phyloP scores from a whole-genome alignment of 306 rosid genomes.

The Corylus heterophylla region DNA sequence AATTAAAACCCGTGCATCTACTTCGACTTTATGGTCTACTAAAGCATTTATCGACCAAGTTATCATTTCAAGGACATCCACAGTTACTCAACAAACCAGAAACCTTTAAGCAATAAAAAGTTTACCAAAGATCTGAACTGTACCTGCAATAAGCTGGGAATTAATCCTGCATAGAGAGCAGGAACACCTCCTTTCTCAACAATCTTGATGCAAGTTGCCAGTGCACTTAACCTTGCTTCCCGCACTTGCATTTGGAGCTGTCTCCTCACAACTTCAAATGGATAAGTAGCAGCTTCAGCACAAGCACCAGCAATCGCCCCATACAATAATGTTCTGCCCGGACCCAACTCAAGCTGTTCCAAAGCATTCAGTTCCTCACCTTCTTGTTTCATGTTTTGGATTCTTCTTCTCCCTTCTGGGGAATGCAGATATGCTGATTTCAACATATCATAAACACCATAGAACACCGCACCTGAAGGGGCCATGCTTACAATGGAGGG shows the following conservation, averaged over 20 bases:
- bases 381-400: conserved; percentile 62
- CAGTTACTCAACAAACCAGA: background rate
- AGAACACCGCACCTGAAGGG: conserved; percentile 95
- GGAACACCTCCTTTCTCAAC: conserved; percentile 84
- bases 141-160: conserved; percentile 98
- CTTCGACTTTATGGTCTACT: background rate
- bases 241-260: conserved; percentile 89
- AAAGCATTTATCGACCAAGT: background rate
- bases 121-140: background rate
- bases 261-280: conserved; percentile 92
- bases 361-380: conserved; percentile 73
- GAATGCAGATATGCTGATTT: conserved; percentile 86
- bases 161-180: conserved; percentile 89
- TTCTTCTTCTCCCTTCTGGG: conserved; percentile 85
- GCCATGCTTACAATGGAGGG: conserved; percentile 97
- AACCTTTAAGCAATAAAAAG: background rate
- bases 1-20: background rate
- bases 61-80: background rate
- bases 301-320: conserved; percentile 99
- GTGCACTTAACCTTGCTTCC: conserved; percentile 68
- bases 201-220: conserved; percentile 70
- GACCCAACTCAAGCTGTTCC: conserved; percentile 93
- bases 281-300: conserved; percentile 94
- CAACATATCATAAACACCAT: conserved; percentile 87
- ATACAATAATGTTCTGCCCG: conserved; percentile 69